Percentiles rank a stretch among this genome's conserved stretches.
phyloP scores from a whole-genome alignment of 306 rosid species.

The Amphicarpaea edgeworthii region DNA sequence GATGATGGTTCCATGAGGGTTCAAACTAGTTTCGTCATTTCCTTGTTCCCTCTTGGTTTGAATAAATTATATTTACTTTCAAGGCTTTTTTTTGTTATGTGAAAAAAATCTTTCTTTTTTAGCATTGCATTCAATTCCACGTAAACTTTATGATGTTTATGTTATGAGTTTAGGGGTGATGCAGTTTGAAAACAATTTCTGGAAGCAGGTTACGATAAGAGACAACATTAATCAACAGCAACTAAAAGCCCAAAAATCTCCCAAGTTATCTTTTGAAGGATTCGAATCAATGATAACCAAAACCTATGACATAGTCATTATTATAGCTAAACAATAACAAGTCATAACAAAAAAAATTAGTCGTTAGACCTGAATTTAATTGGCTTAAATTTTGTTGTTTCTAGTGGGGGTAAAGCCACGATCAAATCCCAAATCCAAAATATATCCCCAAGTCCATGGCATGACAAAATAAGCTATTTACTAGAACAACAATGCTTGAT shows the following conservation, averaged over 20 bases:
- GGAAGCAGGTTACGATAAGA: not conserved
- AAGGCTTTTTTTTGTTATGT: not conserved
- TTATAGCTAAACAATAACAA: not conserved
- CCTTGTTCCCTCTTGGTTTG: slow-evolving; percentile 50
- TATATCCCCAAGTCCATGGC: slow-evolving; percentile 33
- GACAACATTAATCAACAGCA: not conserved
- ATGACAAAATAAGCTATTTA: slow-evolving; percentile 35
- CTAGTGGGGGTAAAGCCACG: too few species aligned
- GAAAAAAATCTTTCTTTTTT: too few species aligned
- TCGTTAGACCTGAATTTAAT: not conserved
- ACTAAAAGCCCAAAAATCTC: too few species aligned
- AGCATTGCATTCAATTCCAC: too few species aligned
- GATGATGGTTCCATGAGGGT: slow-evolving; percentile 20
- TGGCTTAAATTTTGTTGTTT: not conserved
- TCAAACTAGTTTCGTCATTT: slow-evolving; percentile 47
- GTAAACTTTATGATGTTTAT: too few species aligned
- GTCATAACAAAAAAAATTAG: not conserved
- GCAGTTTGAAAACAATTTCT: not conserved
- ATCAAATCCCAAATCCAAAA: slow-evolving; percentile 34
- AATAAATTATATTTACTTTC: slow-evolving; percentile 50
- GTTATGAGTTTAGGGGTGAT: too few species aligned
- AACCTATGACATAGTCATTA: not conserved
- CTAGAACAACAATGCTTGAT: slow-evolving; percentile 15
- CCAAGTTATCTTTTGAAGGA: too few species aligned
- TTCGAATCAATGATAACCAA: not conserved